A percentile compares a stretch with the other conserved stretches of the same genome.
phyloP scores from a whole-genome alignment of 257 asterid genomes.

The Haberlea rhodopensis region DNA sequence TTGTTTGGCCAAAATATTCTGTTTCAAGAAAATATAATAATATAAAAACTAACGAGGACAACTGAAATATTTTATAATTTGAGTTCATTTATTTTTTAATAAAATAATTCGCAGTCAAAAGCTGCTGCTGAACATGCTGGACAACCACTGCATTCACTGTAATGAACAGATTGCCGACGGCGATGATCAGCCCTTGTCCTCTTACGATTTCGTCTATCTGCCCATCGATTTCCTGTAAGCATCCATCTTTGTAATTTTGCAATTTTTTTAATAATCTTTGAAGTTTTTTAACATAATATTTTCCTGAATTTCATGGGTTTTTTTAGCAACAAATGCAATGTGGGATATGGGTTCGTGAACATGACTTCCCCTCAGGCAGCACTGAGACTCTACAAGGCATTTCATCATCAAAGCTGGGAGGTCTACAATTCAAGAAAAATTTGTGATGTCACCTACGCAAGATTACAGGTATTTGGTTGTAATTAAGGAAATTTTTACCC shows the following conservation, averaged over 20 bases:
- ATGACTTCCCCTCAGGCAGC: constrained; percentile 99
- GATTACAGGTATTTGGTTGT: constrained; percentile 62
- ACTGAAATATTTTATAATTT: too few relatives aligned
- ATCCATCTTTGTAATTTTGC: not conserved
- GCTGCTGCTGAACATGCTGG: constrained; percentile 94
- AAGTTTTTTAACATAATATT: not conserved
- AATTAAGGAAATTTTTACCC: not conserved
- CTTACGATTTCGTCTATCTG: constrained; percentile 93
- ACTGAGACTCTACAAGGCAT: constrained; percentile 80
- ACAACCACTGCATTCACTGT: constrained; percentile 96
- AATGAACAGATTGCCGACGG: constrained; percentile 83
- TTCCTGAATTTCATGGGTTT: not conserved
- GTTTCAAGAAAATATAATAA: too few relatives aligned
- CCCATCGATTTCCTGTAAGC: constrained; percentile 90
- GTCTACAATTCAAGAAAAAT: constrained; percentile 91
- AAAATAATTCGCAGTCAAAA: constrained; percentile 76
- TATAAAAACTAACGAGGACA: too few relatives aligned
- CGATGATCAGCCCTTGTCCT: constrained; percentile 73
- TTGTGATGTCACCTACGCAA: constrained; percentile 91
- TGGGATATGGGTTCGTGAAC: constrained; percentile 98
- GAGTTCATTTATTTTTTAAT: too few relatives aligned
- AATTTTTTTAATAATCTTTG: not conserved
- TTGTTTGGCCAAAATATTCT: constrained; percentile 39
- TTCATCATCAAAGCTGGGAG: constrained; percentile 91
- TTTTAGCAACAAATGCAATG: constrained; percentile 84